phyloP scores from a whole-genome alignment of 768 basidiomycete genomes.

The Paxillus involutus region DNA sequence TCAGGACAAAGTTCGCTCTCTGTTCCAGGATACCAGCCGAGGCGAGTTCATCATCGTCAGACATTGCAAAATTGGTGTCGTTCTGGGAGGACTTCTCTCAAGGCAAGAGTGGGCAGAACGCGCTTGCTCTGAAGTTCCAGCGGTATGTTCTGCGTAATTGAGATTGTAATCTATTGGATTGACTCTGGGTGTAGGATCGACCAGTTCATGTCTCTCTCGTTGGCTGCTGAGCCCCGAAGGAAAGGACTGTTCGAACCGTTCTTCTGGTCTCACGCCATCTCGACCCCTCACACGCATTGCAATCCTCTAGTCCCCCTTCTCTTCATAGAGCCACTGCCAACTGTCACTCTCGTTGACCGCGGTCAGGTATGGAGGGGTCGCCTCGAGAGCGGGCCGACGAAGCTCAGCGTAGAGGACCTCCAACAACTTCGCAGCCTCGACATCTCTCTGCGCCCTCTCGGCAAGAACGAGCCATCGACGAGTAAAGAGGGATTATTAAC shows the following conservation, averaged over 20 bases:
- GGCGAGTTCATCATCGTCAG: slow-evolving; percentile 42
- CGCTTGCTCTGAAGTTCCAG: slow-evolving; percentile 56
- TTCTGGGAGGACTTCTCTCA: slow-evolving; percentile 57
- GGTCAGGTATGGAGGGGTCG: slow-evolving; percentile 62
- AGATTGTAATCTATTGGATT: background rate
- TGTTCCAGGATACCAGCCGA: slow-evolving; percentile 45
- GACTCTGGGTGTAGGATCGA: slow-evolving; percentile 48
- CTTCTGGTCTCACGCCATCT: slow-evolving; percentile 58
- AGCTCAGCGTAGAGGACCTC: slow-evolving; percentile 51
- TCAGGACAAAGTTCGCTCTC: slow-evolving; percentile 49
- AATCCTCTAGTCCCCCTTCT: slow-evolving; percentile 63
- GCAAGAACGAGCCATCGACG: slow-evolving; percentile 11
- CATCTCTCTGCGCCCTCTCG: slow-evolving; percentile 37
- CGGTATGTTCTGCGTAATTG: slow-evolving; percentile 43
- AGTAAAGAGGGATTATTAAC: slow-evolving; percentile 29
- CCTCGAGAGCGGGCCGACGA: slow-evolving; percentile 58
- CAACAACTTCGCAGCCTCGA: slow-evolving; percentile 59
- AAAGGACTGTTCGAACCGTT: slow-evolving; percentile 75
- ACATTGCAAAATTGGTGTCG: slow-evolving; percentile 47
- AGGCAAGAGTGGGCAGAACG: slow-evolving; percentile 37
- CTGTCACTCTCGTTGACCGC: slow-evolving; percentile 67
- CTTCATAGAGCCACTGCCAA: slow-evolving; percentile 74
- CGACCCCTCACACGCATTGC: slow-evolving; percentile 37
- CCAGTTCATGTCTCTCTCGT: slow-evolving; percentile 75
- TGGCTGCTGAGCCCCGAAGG: slow-evolving; percentile 73